Conservation (phyloP, 2,329 filamentous ascomycete genomes). For the Penicillium occitanis region DNA sequence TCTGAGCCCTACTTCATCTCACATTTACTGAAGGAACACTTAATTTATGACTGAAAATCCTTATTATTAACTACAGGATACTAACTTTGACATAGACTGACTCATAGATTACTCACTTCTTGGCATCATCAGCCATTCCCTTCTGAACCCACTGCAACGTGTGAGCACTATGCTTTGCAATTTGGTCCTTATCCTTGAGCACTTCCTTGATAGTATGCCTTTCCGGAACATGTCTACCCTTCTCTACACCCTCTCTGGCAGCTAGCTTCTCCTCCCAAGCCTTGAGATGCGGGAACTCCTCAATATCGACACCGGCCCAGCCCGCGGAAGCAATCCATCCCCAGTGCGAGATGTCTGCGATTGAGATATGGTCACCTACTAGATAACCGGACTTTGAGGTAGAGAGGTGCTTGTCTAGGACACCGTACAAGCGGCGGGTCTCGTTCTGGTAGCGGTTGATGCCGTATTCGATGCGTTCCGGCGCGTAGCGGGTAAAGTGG, state of each 20-base stretch:
- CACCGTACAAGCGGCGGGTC: conserved; percentile 75
- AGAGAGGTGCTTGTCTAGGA: conserved; percentile 69
- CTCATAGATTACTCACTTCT: conserved; percentile 27
- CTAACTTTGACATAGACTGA: background rate
- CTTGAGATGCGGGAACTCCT: conserved; percentile 72
- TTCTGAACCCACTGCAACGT: conserved; percentile 60
- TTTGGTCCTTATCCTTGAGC: conserved; percentile 55
- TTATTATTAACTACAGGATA: background rate
- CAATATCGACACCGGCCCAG: conserved; percentile 66
- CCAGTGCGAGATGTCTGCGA: conserved; percentile 76
- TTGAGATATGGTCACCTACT: conserved; percentile 48
- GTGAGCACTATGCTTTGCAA: conserved; percentile 56
- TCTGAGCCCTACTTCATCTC: background rate
- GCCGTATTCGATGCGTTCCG: conserved; percentile 78
- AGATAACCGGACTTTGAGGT: conserved; percentile 53
- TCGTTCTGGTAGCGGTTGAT: conserved; percentile 81
- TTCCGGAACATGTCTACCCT: conserved; percentile 70
- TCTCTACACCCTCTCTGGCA: conserved; percentile 69
- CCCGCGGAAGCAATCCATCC: conserved; percentile 68
- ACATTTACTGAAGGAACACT: background rate
- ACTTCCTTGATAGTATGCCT: conserved; percentile 63
- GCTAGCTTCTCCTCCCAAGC: conserved; percentile 74
- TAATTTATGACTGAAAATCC: background rate
- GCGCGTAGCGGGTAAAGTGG: conserved; percentile 80
- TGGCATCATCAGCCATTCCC: conserved; percentile 67